Conservation (phyloP, 1,284 basidiomycete species). For the Mixia osmundae region DNA sequence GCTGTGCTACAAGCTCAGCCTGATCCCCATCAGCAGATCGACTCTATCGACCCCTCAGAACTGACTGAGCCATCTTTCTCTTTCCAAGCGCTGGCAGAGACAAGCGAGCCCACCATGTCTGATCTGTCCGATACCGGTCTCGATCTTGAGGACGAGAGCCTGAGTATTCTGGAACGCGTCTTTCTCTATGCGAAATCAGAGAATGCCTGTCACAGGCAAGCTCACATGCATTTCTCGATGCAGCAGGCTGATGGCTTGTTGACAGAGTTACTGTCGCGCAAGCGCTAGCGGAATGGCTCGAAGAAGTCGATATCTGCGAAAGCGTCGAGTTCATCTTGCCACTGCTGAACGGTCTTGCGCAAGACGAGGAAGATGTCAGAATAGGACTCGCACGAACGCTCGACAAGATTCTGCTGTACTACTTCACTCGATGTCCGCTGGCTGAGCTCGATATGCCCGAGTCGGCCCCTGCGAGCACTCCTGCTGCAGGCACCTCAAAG, state of each 20-base stretch:
- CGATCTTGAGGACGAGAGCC: slow-evolving; percentile 40
- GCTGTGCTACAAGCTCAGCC: too few relatives aligned
- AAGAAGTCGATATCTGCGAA: slow-evolving; percentile 57
- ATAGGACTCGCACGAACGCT: slow-evolving; percentile 69
- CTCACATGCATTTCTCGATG: neutral
- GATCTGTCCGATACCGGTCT: too few relatives aligned
- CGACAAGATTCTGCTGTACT: slow-evolving; percentile 77
- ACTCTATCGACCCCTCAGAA: too few relatives aligned
- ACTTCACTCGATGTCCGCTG: slow-evolving; percentile 38
- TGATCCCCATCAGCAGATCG: too few relatives aligned
- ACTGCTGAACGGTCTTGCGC: slow-evolving; percentile 58
- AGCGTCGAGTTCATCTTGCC: slow-evolving; percentile 87
- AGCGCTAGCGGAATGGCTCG: slow-evolving; percentile 45
- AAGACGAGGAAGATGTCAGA: slow-evolving; percentile 77
- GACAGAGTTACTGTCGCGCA: slow-evolving; percentile 52
- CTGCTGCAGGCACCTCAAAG: too few relatives aligned
- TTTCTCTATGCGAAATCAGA: slow-evolving; percentile 78
- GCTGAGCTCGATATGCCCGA: slow-evolving; percentile 8
- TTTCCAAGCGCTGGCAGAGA: too few relatives aligned
- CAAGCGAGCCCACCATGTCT: too few relatives aligned
- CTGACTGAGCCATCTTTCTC: too few relatives aligned
- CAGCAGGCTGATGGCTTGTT: slow-evolving; percentile 1
- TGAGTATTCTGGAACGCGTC: slow-evolving; percentile 71
- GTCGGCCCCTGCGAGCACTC: neutral
- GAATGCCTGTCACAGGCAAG: slow-evolving; percentile 45